phyloP scores from a whole-genome alignment of 192 early-diverging fungal species.

The Coemansia sp. region DNA sequence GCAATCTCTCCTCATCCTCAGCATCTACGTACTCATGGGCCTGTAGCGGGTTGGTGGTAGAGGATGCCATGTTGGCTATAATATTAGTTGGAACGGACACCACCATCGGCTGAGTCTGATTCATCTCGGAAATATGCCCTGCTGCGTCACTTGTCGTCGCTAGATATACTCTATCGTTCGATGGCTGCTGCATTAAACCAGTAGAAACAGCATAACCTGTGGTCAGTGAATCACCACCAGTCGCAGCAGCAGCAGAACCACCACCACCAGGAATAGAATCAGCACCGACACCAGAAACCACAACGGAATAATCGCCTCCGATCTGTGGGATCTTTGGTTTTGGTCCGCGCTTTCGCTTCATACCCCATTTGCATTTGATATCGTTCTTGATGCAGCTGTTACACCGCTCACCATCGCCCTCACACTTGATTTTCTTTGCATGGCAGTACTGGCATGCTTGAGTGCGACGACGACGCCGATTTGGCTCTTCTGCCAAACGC shows the following conservation, averaged over 20 bases:
- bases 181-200: not conserved
- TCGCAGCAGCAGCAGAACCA: not conserved
- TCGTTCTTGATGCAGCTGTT: constrained; percentile 54
- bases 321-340: constrained; percentile 32
- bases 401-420: constrained; percentile 44
- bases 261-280: not conserved
- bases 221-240: not conserved
- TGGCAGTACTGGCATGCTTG: constrained; percentile 57
- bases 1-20: not conserved
- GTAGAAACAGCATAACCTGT: not conserved
- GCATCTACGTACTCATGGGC: not conserved
- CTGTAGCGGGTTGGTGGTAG: not conserved
- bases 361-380: constrained; percentile 48
- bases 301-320: not conserved
- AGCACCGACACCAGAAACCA: not conserved
- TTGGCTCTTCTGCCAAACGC: constrained; percentile 3
- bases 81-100: not conserved
- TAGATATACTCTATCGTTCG: not conserved
- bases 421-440: constrained; percentile 54
- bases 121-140: not conserved
- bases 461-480: constrained; percentile 43
- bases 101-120: not conserved
- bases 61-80: not conserved
- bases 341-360: constrained; percentile 54
- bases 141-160: not conserved